Percentiles rank a stretch among this genome's conserved stretches.
These are phyloP conservation scores for Terana coerulea DNA, from an alignment of 768 basidiomycete genomes.

Conservation along the genomic window DNA sequence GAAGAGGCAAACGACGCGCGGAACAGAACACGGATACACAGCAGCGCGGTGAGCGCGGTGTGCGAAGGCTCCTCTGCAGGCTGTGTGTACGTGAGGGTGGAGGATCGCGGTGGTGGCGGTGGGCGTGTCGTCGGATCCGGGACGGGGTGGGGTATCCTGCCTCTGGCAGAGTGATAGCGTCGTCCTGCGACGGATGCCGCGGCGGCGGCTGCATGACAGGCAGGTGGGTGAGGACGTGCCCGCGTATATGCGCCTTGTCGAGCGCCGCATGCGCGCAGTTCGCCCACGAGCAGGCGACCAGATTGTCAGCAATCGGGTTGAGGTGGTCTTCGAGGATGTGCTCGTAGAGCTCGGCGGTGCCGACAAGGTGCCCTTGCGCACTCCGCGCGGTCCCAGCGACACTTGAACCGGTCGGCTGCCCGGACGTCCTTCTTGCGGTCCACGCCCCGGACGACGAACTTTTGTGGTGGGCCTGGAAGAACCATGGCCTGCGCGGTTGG, in stretches of 20 bases:
- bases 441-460: slow-evolving; percentile 88
- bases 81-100: slow-evolving; percentile 53
- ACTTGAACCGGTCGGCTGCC: slow-evolving; percentile 63
- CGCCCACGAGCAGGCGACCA: slow-evolving; percentile 67
- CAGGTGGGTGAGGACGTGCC: slow-evolving; percentile 76
- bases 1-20: slow-evolving; percentile 71
- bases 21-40: slow-evolving; percentile 82
- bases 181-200: slow-evolving; percentile 68
- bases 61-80: slow-evolving; percentile 65
- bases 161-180: slow-evolving; percentile 65
- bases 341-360: slow-evolving; percentile 67
- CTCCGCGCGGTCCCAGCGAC: slow-evolving; percentile 68
- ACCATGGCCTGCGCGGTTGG: slow-evolving; percentile 88
- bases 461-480: slow-evolving; percentile 61
- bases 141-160: slow-evolving; percentile 52
- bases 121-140: slow-evolving; percentile 63
- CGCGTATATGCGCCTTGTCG: slow-evolving; percentile 50
- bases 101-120: slow-evolving; percentile 66
- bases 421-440: slow-evolving; percentile 58
- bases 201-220: slow-evolving; percentile 52
- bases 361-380: slow-evolving; percentile 45
- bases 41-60: slow-evolving; percentile 72
- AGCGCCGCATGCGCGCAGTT: slow-evolving; percentile 50
- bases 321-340: slow-evolving; percentile 62
- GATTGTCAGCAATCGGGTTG: slow-evolving; percentile 37